These are phyloP conservation scores for Scopulariopsis brevicaulis DNA, from an alignment of 2,329 filamentous ascomycete species.

Conservation along the genomic window DNA sequence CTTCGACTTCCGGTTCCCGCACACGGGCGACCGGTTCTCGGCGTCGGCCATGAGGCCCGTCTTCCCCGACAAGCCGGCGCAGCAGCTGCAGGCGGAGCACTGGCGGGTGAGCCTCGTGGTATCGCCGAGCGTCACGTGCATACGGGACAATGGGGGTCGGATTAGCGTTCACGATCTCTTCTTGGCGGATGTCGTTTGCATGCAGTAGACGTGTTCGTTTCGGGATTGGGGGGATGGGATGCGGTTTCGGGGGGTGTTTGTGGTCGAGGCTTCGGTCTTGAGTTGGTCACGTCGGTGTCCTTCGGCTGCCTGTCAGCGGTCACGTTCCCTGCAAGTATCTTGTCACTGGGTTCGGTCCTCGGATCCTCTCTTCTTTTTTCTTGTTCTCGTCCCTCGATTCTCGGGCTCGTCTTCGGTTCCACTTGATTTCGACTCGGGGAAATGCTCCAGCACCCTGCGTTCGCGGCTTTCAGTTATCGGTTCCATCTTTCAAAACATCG, in stretches of 20 bases:
- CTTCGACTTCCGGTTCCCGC: constrained; percentile 37
- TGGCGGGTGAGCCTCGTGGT: constrained; percentile 41
- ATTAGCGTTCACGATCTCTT: constrained; percentile 31
- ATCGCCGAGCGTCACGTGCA: constrained; percentile 41
- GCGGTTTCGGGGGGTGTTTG: background rate
- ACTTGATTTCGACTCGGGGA: background rate
- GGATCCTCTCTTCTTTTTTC: background rate
- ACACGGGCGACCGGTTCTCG: constrained; percentile 35
- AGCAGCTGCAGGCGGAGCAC: constrained; percentile 35
- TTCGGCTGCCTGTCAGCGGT: background rate
- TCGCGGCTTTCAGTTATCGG: background rate
- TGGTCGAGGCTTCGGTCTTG: too few relatives aligned
- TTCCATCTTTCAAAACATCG: background rate
- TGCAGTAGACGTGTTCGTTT: constrained; percentile 21
- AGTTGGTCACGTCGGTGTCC: too few relatives aligned
- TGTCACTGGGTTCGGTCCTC: background rate
- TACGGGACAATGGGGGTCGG: constrained; percentile 35
- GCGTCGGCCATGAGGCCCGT: constrained; percentile 34
- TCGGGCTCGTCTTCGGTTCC: background rate
- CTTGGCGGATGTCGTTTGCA: constrained; percentile 35
- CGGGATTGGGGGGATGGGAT: background rate
- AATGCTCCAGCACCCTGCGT: too few relatives aligned
- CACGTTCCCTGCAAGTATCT: background rate
- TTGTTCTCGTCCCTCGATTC: background rate
- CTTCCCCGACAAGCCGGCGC: constrained; percentile 26